Evolutionary conservation across 345 rosid genomes (phyloP).

Genomic region (Aquilaria malaccensis): DNA sequence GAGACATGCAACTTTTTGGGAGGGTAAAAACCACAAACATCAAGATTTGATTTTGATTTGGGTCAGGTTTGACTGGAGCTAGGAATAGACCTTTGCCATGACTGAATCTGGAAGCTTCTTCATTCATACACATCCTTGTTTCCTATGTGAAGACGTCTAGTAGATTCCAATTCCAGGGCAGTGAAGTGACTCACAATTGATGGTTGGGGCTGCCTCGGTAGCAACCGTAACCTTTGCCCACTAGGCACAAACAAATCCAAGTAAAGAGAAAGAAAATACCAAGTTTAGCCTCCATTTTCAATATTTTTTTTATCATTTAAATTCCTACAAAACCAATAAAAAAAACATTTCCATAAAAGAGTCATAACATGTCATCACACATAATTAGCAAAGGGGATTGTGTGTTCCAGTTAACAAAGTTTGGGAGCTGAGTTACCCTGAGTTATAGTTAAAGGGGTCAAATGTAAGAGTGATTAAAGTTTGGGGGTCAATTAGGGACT

Average conservation of each 20-base stretch:
- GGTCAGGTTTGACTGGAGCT: constrained; percentile 13
- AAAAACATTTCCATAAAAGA: no score
- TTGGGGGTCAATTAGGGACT: no score
- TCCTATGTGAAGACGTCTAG: constrained; percentile 44
- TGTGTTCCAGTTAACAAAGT: no score
- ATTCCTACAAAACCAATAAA: no score
- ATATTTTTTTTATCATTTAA: no score
- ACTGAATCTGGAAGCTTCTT: constrained; percentile 13
- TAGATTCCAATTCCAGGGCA: constrained; percentile 42
- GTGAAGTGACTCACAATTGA: constrained; percentile 18
- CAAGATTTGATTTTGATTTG: constrained; percentile 12
- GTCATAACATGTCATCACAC: no score
- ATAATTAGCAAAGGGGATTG: no score
- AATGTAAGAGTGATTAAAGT: no score
- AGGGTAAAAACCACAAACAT: constrained; percentile 13
- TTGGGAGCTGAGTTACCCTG: no score
- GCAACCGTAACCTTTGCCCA: constrained; percentile 29
- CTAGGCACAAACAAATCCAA: constrained; percentile 12
- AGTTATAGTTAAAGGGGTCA: no score
- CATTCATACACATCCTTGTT: constrained; percentile 22
- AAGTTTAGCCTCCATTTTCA: no score
- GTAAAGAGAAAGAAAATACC: no score
- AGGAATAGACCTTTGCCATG: constrained; percentile 21
- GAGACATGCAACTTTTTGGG: constrained; percentile 44
- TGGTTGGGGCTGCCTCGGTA: constrained; percentile 21